Evolutionary conservation across 2,329 filamentous ascomycete genomes (phyloP).

Genomic region (Neonectria coccinea): DNA sequence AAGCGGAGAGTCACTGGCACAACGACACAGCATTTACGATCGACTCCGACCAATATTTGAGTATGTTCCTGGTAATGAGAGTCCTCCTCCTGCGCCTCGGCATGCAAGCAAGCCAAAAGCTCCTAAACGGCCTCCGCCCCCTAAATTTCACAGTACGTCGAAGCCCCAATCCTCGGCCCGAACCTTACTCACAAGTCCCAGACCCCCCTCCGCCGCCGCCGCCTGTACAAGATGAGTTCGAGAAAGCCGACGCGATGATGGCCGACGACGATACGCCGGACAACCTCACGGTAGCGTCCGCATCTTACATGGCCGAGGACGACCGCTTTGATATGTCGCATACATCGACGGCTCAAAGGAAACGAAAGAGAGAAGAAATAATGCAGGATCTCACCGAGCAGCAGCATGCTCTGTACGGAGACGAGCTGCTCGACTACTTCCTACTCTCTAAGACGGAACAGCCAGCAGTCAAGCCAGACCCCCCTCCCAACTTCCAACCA

Average conservation of each 20-base stretch:
- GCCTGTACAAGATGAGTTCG: conserved; percentile 68
- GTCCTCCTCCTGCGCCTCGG: conserved; percentile 92
- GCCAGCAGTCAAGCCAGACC: conserved; percentile 77
- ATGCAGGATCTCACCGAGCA: conserved; percentile 77
- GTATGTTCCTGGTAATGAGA: conserved; percentile 84
- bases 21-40: conserved; percentile 87
- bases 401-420: conserved; percentile 90
- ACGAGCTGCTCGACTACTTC: conserved; percentile 96
- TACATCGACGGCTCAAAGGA: conserved; percentile 69
- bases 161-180: neutral
- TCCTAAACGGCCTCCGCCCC: conserved; percentile 67
- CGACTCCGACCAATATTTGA: conserved; percentile 90
- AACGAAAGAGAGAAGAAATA: conserved; percentile 80
- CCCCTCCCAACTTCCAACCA: conserved; percentile 86
- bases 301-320: conserved; percentile 87
- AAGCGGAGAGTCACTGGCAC: conserved; percentile 83
- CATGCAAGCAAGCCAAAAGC: conserved; percentile 89
- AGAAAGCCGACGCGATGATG: conserved; percentile 70
- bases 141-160: conserved; percentile 64
- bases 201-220: conserved; percentile 40
- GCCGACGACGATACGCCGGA: conserved; percentile 86
- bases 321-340: conserved; percentile 80
- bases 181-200: conserved; percentile 28
- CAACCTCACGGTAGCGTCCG: conserved; percentile 84
- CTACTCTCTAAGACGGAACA: conserved; percentile 86